A percentile compares a stretch with the other conserved stretches of the same genome.
Conservation (phyloP, 2,329 filamentous ascomycete species). For the Aspergillus sp. region DNA sequence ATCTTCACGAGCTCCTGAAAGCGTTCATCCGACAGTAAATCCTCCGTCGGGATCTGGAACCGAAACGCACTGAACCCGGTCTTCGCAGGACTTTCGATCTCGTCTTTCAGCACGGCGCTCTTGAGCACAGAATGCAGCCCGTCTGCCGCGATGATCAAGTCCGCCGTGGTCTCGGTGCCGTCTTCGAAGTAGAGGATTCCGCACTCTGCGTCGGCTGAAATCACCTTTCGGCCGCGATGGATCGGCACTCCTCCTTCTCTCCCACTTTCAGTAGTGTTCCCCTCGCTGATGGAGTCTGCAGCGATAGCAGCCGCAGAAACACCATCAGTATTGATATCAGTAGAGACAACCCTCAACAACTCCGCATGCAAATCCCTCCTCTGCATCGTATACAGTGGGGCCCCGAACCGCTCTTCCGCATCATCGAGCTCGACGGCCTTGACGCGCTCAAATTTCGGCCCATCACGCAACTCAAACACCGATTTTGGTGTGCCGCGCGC, state of each 20-base stretch:
- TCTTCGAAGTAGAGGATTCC: background rate
- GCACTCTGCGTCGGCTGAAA: background rate
- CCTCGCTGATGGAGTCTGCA: background rate
- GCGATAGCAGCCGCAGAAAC: too few species aligned
- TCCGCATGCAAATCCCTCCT: slow-evolving; percentile 18
- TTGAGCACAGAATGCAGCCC: slow-evolving; percentile 26
- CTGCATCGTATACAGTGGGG: slow-evolving; percentile 7
- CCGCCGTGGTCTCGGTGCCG: slow-evolving; percentile 12
- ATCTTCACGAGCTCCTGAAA: slow-evolving; percentile 21
- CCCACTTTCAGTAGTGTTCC: slow-evolving; percentile 9
- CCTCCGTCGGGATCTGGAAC: slow-evolving; percentile 22
- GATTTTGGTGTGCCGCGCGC: slow-evolving; percentile 23
- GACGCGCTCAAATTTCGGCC: slow-evolving; percentile 17
- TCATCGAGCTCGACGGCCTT: slow-evolving; percentile 5
- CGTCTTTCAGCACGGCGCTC: slow-evolving; percentile 10
- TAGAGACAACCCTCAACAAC: slow-evolving; percentile 5
- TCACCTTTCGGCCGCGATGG: slow-evolving; percentile 1
- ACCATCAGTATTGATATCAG: too few species aligned
- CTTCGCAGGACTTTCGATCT: background rate
- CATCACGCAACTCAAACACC: slow-evolving; percentile 22
- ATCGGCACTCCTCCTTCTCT: slow-evolving; percentile 10
- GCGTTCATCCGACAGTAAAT: slow-evolving; percentile 31
- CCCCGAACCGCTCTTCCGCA: background rate
- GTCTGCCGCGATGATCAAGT: slow-evolving; percentile 34
- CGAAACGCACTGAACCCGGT: slow-evolving; percentile 27